Evolutionary conservation across 148 eudicot genomes (phyloP).

Genomic region (Cornus controversa): DNA sequence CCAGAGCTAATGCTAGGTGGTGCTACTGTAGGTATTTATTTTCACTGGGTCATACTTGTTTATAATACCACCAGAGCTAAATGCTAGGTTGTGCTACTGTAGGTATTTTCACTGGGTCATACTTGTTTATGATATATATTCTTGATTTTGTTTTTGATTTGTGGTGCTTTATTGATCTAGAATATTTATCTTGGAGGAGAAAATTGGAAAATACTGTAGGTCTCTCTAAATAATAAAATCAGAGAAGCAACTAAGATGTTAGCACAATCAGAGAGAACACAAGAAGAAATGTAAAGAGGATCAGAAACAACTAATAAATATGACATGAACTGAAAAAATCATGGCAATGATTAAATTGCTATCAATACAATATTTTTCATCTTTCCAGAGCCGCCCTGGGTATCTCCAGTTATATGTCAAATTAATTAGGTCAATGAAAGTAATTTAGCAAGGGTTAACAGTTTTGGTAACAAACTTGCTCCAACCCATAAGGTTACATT

Average conservation of each 20-base stretch:
- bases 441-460: not conserved
- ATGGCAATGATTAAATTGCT: not conserved
- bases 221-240: not conserved
- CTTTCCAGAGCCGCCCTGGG: not conserved
- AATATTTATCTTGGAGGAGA: too few species aligned
- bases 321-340: not conserved
- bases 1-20: too few species aligned
- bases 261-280: not conserved
- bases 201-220: not conserved
- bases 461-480: not conserved
- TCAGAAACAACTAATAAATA: not conserved
- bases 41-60: not conserved
- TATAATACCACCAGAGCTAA: too few species aligned
- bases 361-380: too few species aligned
- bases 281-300: not conserved
- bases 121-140: not conserved
- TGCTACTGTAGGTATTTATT: not conserved
- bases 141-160: too few species aligned
- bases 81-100: not conserved
- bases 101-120: not conserved
- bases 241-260: not conserved
- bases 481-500: not conserved
- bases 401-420: not conserved
- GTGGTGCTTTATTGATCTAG: too few species aligned
- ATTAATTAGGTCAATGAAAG: not conserved